Evolutionary conservation across 495 filamentous ascomycete species (phyloP), one percentile per base, ranked within the genome.

Genomic region (Glutinoglossum americanum): DNA sequence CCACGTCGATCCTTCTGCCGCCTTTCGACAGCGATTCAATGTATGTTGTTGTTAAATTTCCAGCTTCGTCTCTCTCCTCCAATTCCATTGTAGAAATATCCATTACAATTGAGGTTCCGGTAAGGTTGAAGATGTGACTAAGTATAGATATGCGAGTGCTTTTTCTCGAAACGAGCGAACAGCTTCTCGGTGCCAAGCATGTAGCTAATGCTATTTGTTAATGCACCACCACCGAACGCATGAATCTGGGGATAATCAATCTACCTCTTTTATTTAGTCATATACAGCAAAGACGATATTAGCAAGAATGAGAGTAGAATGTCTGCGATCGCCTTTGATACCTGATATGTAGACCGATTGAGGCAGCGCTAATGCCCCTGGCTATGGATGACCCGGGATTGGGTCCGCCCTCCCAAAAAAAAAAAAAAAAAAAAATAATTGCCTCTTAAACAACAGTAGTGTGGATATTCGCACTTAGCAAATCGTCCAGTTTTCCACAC

Each of bases 1-100:
- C 64, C 9, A 67, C 45, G 59, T 71, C 69, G 33, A 70, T 54
- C 45, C 68, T 59, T 26, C 28, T 54, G 15, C 28, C 25, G 9
- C 17, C n/a, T 48, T 2, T 37, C 30, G 39, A 27, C 15, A 2
- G 6, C 6, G 57, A 28, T 17, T 60, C 59, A 17, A 60, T 28
- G 32, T 61, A 60, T 44, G 35, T 60, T 8, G 54, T 39, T 8
- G 57, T 60, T 17, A 57, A 11, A 35, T 58, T 59, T 8, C 60
- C 61, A 39, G 47, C 45, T 15, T 47, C 32, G 27, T 57, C 53
- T 19, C 55, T 62, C 23, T 53, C 7, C 15, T 23, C 30, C 15
- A 33, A 10, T 26, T 54, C 37, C 25, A 49, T 48, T 17, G 25
- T 53, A 25, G 49, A 30, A 13, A 13, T 5, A 1, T 30, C 28